A percentile compares a stretch with the other conserved stretches of the same genome.
These are phyloP conservation scores for Metschnikowia proteae DNA, from an alignment of 805 yeast genomes.

Conservation along the genomic window DNA sequence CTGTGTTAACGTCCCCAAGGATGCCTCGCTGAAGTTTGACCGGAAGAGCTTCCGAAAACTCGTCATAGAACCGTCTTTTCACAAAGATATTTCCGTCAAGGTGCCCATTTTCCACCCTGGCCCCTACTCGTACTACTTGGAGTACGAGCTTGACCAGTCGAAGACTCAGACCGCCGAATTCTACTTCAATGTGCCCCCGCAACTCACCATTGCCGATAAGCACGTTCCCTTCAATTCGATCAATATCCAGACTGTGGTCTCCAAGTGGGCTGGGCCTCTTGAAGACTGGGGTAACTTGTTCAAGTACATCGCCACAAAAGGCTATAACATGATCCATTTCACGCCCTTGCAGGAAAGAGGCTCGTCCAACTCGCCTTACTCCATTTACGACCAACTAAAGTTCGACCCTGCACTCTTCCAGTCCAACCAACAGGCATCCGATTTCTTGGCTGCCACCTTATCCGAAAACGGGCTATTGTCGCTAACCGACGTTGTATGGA, in stretches of 20 bases:
- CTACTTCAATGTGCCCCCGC: conserved; percentile 80
- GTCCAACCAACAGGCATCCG: conserved; percentile 48
- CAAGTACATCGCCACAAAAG: conserved; percentile 58
- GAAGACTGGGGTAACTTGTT: conserved; percentile 67
- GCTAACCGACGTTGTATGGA: conserved; percentile 88
- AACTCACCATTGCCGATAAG: conserved; percentile 51
- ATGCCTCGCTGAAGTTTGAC: conserved; percentile 41
- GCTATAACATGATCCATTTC: conserved; percentile 94
- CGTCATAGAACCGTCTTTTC: conserved; percentile 54
- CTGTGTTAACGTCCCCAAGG: conserved; percentile 68
- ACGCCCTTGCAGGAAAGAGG: conserved; percentile 93
- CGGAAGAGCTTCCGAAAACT: conserved; percentile 54
- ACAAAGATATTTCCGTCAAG: conserved; percentile 56
- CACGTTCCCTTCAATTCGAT: conserved; percentile 72
- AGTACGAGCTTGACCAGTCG: conserved; percentile 43
- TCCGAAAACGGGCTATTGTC: conserved; percentile 60
- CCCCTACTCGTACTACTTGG: conserved; percentile 67
- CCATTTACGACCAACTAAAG: conserved; percentile 77
- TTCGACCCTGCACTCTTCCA: conserved; percentile 69
- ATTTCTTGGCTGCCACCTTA: conserved; percentile 49
- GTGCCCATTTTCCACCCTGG: conserved; percentile 72
- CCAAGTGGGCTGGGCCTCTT: conserved; percentile 84
- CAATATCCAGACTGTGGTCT: conserved; percentile 77
- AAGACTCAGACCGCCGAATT: conserved; percentile 50
- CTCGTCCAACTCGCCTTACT: conserved; percentile 86